Evolutionary conservation across 2,329 filamentous ascomycete species (phyloP).

Genomic region (Colletotrichum falcatum): DNA sequence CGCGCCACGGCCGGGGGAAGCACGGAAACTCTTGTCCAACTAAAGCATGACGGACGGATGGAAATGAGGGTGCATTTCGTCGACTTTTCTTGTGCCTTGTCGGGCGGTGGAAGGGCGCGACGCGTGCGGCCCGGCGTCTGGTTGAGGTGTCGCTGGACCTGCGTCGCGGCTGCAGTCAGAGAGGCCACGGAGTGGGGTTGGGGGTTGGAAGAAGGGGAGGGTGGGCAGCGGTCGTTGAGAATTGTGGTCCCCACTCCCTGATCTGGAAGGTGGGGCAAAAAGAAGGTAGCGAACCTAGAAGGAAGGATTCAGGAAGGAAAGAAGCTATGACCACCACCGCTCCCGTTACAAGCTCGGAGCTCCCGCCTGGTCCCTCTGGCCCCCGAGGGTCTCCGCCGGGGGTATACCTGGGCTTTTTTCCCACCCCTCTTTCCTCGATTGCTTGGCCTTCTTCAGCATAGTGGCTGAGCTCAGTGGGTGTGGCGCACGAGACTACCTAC

Average conservation of each 20-base stretch:
- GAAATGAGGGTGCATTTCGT: too few relatives aligned
- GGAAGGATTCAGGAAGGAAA: background rate
- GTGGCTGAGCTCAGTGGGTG: too few relatives aligned
- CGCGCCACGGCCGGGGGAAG: background rate
- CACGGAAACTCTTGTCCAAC: background rate
- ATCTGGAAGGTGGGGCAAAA: slow-evolving; percentile 36
- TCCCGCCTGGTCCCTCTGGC: background rate
- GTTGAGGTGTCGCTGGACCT: background rate
- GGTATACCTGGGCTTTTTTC: too few relatives aligned
- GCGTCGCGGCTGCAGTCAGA: slow-evolving; percentile 12
- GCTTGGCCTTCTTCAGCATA: too few relatives aligned
- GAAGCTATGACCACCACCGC: slow-evolving; percentile 37
- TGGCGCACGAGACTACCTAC: too few relatives aligned
- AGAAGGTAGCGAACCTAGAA: background rate
- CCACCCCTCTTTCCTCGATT: too few relatives aligned
- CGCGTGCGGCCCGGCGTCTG: background rate
- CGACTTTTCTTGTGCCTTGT: background rate
- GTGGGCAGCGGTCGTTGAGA: slow-evolving; percentile 2
- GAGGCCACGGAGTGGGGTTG: background rate
- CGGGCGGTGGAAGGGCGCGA: background rate
- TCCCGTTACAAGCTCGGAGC: slow-evolving; percentile 21
- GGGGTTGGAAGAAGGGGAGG: too few relatives aligned
- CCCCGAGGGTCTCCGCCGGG: background rate
- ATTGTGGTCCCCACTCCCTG: slow-evolving; percentile 20
- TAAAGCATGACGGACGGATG: background rate